Base-by-base conservation (phyloP, 1,284 basidiomycete species). In the Fomitiporia mediterranea region DNA sequence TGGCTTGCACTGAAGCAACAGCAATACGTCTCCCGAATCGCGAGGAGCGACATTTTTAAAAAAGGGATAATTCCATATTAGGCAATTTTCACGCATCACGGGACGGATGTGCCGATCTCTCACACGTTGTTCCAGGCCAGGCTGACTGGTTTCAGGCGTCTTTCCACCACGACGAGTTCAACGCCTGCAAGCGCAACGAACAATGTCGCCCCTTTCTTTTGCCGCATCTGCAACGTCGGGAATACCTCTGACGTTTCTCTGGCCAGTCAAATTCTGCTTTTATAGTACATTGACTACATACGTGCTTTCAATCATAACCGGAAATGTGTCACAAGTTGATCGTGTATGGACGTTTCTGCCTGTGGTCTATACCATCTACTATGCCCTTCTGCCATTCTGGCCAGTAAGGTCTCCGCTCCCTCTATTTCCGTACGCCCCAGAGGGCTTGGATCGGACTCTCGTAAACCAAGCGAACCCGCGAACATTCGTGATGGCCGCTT, bases 261-360 rank as follows among this genome's bases (percentile, higher is more conserved):
- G 83, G 82, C 86, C 86, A 17, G 70, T 79, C 46, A 78, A 83
- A 63, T 78, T 88, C 64, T 86, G 83, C 61, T 55, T 77, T 0
- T 75, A 74, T 38, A 69, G 71, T 0, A 81, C 81, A 0, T 58
- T 67, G 4, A 66, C 67, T 0, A 77, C 79, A 7, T 90, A 80
- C 64, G 61, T 86, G 7, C 65, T 79, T 3, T 86, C 84, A 6
- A 48, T 89, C 21, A 54, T 89, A 28, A 92, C 88, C 0, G 79
- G 82, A 30, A 95, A 95, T 65, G 88, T 91, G 47, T 90, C 86
- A 5, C 91, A 94, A 70, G 91, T 95, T 28, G 90, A 93, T 64
- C 69, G 79, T 13, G 62, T 78, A 17, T 91, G 87, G 86, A 88
- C 87, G 0, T 83, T 94, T 66, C 70, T 92, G 51, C 93, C 94